Evolutionary conservation across 2,329 filamentous ascomycete species (phyloP).

Genomic region (Cytospora schulzeri): DNA sequence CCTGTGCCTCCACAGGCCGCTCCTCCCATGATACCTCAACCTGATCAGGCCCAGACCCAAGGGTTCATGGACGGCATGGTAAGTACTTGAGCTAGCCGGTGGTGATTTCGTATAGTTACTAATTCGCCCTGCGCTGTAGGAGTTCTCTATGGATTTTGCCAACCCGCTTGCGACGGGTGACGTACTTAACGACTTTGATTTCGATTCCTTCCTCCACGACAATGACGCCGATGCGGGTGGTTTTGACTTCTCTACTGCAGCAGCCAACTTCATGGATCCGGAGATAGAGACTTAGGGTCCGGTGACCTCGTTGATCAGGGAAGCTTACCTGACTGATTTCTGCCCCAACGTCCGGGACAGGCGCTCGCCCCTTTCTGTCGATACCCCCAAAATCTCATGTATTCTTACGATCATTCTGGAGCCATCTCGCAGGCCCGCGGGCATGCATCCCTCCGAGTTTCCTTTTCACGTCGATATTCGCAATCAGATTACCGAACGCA

Average conservation of each 20-base stretch:
- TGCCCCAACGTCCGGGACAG: constrained; percentile 15
- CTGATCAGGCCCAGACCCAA: constrained; percentile 51
- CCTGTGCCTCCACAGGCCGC: constrained; percentile 46
- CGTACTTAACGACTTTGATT: constrained; percentile 68
- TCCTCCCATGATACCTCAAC: constrained; percentile 47
- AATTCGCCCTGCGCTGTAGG: constrained; percentile 35
- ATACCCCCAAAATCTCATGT: constrained; percentile 28
- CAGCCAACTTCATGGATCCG: constrained; percentile 57
- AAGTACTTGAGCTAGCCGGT: constrained; percentile 32
- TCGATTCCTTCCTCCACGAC: constrained; percentile 68
- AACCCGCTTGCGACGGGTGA: constrained; percentile 57
- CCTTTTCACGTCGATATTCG: constrained; percentile 3
- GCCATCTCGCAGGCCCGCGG: constrained; percentile 2
- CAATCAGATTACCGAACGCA: not conserved
- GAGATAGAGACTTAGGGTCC: constrained; percentile 44
- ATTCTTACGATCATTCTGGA: constrained; percentile 27
- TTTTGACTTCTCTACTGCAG: constrained; percentile 62
- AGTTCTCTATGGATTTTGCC: constrained; percentile 57
- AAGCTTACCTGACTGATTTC: constrained; percentile 7
- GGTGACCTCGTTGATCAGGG: constrained; percentile 1
- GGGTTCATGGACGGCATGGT: constrained; percentile 54
- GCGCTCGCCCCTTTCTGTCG: constrained; percentile 27
- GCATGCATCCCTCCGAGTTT: constrained; percentile 3
- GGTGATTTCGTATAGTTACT: not conserved
- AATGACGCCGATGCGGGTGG: constrained; percentile 49